phyloP scores from a whole-genome alignment of 768 basidiomycete species.

The Naematelia encephala region DNA sequence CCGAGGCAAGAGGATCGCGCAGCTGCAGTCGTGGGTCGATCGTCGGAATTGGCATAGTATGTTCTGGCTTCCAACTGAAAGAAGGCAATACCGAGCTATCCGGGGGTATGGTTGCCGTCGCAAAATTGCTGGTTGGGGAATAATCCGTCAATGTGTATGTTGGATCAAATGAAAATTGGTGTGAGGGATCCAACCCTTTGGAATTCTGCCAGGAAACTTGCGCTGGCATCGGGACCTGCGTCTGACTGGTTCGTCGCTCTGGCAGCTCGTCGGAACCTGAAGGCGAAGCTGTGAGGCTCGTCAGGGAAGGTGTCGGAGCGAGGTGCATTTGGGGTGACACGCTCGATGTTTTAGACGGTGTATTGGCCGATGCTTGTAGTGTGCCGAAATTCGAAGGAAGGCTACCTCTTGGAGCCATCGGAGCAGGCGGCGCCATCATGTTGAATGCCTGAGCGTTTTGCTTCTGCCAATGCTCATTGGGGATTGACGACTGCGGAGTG shows the following conservation, averaged over 20 bases:
- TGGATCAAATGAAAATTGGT: constrained; percentile 2
- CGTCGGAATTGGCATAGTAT: constrained; percentile 7
- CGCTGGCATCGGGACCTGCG: constrained; percentile 1
- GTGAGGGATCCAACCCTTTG: neutral
- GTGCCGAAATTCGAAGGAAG: neutral
- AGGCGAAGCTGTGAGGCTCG: constrained; percentile 35
- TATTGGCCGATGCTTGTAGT: neutral
- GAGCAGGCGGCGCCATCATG: neutral
- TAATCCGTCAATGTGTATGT: neutral
- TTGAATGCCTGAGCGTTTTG: neutral
- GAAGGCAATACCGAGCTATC: neutral
- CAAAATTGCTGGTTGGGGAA: neutral
- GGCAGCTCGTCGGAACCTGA: constrained; percentile 24
- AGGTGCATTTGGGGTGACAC: constrained; percentile 4
- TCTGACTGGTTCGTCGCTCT: constrained; percentile 18
- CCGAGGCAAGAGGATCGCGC: constrained; percentile 6
- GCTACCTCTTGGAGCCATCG: neutral
- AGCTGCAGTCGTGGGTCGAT: constrained; percentile 21
- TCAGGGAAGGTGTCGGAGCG: constrained; percentile 35
- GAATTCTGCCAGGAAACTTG: constrained; percentile 4
- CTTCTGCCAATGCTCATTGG: neutral
- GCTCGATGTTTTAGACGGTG: constrained; percentile 2
- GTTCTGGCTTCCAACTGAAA: neutral
- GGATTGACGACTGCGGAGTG: neutral
- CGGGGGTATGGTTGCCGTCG: too few species aligned